Percentiles rank a stretch among this genome's conserved stretches.
These are phyloP conservation scores for Gaertneriomyces sp. DNA, from an alignment of 192 early-diverging fungal species.

Conservation along the genomic window DNA sequence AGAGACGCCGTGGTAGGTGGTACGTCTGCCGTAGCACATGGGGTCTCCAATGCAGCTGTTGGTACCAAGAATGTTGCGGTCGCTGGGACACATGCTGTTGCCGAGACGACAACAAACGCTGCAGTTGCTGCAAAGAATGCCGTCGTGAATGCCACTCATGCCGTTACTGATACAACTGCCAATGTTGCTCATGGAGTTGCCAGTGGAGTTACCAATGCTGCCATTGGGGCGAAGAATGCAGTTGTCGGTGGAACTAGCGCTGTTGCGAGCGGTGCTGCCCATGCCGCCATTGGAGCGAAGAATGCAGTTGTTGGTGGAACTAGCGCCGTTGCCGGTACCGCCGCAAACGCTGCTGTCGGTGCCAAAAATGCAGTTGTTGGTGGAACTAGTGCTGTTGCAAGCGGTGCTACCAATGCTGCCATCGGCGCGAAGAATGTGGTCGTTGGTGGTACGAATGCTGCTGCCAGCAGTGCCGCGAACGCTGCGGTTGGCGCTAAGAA, in stretches of 20 bases:
- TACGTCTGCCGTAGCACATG: slow-evolving; percentile 2
- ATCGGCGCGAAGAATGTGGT: background rate
- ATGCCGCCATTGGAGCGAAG: background rate
- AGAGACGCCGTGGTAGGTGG: background rate
- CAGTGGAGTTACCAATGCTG: background rate
- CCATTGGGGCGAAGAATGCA: background rate
- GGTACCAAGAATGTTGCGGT: background rate
- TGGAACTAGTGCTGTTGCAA: background rate
- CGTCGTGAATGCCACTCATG: background rate
- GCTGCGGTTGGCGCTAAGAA: background rate
- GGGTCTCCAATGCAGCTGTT: slow-evolving; percentile 3
- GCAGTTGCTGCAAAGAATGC: background rate
- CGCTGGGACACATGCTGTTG: background rate
- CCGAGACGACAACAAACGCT: background rate
- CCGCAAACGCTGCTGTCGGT: background rate
- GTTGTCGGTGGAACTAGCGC: background rate
- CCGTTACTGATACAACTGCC: slow-evolving; percentile 3
- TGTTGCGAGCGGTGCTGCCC: background rate
- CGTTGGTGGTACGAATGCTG: background rate
- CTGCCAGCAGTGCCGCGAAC: background rate
- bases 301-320: background rate
- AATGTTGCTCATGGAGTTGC: slow-evolving; percentile 6
- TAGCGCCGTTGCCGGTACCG: background rate
- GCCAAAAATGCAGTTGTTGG: background rate
- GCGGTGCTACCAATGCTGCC: background rate